phyloP scores from a whole-genome alignment of 2,329 filamentous ascomycete species.

The Phialophora chinensis region DNA sequence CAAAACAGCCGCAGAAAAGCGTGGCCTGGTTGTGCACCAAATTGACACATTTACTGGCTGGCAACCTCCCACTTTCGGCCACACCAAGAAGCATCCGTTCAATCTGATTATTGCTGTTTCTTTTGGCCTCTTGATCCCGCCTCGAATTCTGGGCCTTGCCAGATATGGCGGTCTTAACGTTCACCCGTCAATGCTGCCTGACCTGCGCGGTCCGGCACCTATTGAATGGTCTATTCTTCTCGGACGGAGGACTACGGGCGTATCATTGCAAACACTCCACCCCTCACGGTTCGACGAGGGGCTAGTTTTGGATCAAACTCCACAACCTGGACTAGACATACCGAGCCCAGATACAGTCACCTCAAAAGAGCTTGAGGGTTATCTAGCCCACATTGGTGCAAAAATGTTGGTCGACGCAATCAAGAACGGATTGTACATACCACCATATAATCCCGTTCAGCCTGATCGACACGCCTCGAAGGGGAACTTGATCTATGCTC shows the following conservation, averaged over 20 bases:
- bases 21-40: conserved; percentile 73
- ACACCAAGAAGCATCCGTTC: conserved; percentile 49
- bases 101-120: conserved; percentile 92
- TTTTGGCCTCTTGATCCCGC: conserved; percentile 88
- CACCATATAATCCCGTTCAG: conserved; percentile 57
- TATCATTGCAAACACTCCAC: conserved; percentile 88
- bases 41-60: conserved; percentile 83
- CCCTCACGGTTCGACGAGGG: conserved; percentile 78
- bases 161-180: conserved; percentile 90
- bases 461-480: conserved; percentile 34
- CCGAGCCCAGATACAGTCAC: conserved; percentile 62
- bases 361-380: conserved; percentile 58
- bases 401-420: conserved; percentile 73
- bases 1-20: conserved; percentile 65
- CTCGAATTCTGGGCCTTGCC: conserved; percentile 70
- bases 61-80: conserved; percentile 63
- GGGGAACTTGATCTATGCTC: conserved; percentile 60
- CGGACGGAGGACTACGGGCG: conserved; percentile 67
- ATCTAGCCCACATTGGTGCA: conserved; percentile 70
- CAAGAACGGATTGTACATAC: conserved; percentile 66
- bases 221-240: conserved; percentile 81
- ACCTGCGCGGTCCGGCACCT: conserved; percentile 76
- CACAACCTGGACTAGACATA: conserved; percentile 61
- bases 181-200: conserved; percentile 87
- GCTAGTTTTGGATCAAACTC: conserved; percentile 72